phyloP scores from a whole-genome alignment of 2,329 filamentous ascomycete species.

The Arthroderma sp. region DNA sequence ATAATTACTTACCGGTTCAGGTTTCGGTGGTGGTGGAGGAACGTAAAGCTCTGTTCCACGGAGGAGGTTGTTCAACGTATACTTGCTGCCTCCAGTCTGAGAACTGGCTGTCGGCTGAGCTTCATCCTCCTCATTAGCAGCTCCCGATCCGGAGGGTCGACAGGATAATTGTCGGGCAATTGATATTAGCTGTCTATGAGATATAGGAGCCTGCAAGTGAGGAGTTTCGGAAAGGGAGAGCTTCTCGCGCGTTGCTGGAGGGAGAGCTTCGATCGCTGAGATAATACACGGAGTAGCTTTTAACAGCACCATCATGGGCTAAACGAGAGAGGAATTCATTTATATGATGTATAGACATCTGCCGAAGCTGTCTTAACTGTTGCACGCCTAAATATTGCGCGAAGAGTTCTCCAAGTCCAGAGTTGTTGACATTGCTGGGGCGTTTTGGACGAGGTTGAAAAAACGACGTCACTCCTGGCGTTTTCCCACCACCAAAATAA shows the following conservation, averaged over 20 bases:
- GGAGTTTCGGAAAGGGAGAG: slow-evolving; percentile 26
- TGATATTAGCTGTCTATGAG: slow-evolving; percentile 32
- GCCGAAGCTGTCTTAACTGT: not conserved
- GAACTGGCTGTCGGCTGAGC: slow-evolving; percentile 14
- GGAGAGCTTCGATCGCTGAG: slow-evolving; percentile 28
- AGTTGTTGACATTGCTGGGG: not conserved
- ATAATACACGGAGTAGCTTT: slow-evolving; percentile 30
- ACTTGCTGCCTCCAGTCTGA: slow-evolving; percentile 16
- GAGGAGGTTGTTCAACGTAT: slow-evolving; percentile 58
- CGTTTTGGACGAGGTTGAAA: not conserved
- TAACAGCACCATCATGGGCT: slow-evolving; percentile 32
- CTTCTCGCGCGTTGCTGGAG: slow-evolving; percentile 21
- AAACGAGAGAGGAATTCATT: not conserved
- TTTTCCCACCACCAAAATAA: slow-evolving; percentile 3
- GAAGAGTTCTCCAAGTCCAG: not conserved
- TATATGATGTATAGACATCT: not conserved
- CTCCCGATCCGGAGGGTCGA: not conserved
- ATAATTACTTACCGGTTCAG: slow-evolving; percentile 51
- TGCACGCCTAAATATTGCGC: not conserved
- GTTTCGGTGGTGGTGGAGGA: slow-evolving; percentile 68
- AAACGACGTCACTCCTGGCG: slow-evolving; percentile 5
- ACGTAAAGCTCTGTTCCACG: slow-evolving; percentile 60
- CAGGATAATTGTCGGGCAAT: slow-evolving; percentile 23
- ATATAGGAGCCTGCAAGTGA: slow-evolving; percentile 26
- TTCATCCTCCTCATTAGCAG: slow-evolving; percentile 13